Conservation (phyloP, 768 basidiomycete genomes). For the Russula compacta region DNA sequence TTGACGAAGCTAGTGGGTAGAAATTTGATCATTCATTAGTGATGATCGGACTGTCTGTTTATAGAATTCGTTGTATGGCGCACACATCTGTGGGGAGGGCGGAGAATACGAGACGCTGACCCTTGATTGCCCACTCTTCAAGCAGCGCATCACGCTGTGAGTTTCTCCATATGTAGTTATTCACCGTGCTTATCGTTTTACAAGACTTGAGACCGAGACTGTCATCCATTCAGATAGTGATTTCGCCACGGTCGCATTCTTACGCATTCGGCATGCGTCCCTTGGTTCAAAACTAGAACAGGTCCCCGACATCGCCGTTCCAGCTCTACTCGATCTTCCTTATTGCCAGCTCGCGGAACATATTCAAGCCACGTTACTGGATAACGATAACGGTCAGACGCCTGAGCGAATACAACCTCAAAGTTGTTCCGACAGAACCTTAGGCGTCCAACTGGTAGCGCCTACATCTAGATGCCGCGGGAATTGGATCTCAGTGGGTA, state of each 20-base stretch:
- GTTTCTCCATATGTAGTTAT: constrained; percentile 21
- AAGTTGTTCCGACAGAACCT: constrained; percentile 11
- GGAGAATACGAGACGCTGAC: constrained; percentile 97
- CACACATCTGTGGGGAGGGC: constrained; percentile 94
- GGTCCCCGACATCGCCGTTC: constrained; percentile 29
- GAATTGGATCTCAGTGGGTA: constrained; percentile 63
- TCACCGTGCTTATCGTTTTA: background rate
- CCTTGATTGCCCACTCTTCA: constrained; percentile 83
- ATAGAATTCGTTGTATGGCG: constrained; percentile 75
- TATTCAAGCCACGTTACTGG: background rate
- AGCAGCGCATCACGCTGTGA: constrained; percentile 61
- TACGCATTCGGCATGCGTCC: constrained; percentile 64
- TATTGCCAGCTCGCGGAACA: constrained; percentile 23
- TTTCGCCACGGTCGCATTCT: constrained; percentile 86
- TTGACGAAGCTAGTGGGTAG: constrained; percentile 58
- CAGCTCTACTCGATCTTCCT: constrained; percentile 44
- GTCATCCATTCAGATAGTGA: constrained; percentile 74
- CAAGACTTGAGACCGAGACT: constrained; percentile 59
- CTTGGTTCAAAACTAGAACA: constrained; percentile 45
- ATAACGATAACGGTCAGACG: background rate
- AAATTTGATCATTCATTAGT: background rate
- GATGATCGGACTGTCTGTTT: background rate
- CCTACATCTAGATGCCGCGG: constrained; percentile 31
- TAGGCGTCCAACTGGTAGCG: background rate
- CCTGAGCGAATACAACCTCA: background rate